Base-by-base conservation (phyloP, 192 early-diverging fungal species). In the Thoreauomyces humboldtii region DNA sequence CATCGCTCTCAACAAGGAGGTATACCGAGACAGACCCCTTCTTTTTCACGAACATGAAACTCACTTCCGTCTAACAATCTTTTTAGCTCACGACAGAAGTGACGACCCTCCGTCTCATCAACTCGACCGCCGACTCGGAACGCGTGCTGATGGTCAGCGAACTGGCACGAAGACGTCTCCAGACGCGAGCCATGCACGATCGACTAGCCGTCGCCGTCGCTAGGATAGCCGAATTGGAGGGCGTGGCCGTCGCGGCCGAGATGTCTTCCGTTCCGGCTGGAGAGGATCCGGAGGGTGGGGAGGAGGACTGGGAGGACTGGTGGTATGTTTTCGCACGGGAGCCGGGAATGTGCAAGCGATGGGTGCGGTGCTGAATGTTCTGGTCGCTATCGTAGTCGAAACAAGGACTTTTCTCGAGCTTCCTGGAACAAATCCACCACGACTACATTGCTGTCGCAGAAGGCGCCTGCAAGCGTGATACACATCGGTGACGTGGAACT, bases 361-460 rank as follows among this genome's bases (percentile, higher is more conserved):
- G 29, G 27, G 47, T n/a, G 24, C 60, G 24, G 7, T 22, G 47
- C 7, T 50, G 22, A 7, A 7, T 9, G 21, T 19, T 22, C 9
- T 50, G 12, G 47, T 11, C 28, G 24, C 33, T 22, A 15, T 17
- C 21, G n/a, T 28, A 73, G 71, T 56, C 59, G 46, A 9, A 37
- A 35, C n/a, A 61, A 52, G 43, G 32, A 22, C 1, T 65, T 67
- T 27, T 2, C 38, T 12, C 58, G 55, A 28, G 61, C 66, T 17
- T 41, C 15, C 2, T 78, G 77, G 77, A 75, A 75, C 56, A 46
- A 32, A 19, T 78, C 77, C 9, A 78, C 77, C 4, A 62, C 70
- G 5, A 61, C 69, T 45, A 73, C 63, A 37, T 34, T 73, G n/a
- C 67, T 78, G 19, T 75, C 77, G 1, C 50, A 51, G 22, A 54